Percentiles rank a stretch among this genome's conserved stretches.
Evolutionary conservation across 495 filamentous ascomycete genomes (phyloP).

Genomic region (Penicillium argentinense): DNA sequence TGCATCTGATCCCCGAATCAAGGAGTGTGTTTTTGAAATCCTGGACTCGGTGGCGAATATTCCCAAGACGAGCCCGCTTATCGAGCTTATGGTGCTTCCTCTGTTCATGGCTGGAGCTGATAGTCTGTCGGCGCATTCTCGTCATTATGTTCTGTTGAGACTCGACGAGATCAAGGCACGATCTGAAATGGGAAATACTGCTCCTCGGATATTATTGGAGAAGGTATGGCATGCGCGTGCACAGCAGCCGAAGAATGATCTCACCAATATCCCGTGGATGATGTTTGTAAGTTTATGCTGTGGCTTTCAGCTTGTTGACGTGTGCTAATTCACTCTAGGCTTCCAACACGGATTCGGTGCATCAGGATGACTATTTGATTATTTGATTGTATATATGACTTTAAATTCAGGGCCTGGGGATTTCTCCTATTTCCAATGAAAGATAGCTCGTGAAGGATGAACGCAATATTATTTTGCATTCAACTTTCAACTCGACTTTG

Average conservation of each 20-base stretch:
- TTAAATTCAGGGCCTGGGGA: no score
- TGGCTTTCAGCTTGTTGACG: neutral
- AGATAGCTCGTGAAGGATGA: no score
- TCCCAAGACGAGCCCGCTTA: conserved; percentile 22
- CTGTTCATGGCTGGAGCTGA: conserved; percentile 41
- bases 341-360: conserved; percentile 8
- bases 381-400: no score
- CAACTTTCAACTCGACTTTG: no score
- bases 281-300: conserved; percentile 31
- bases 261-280: conserved; percentile 36
- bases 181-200: conserved; percentile 32
- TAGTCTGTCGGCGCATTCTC: conserved; percentile 30
- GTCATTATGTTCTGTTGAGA: conserved; percentile 34
- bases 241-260: conserved; percentile 22
- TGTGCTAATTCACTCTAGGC: conserved; percentile 16
- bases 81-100: conserved; percentile 35
- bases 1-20: conserved; percentile 25
- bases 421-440: no score
- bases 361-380: conserved; percentile 29
- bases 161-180: conserved; percentile 29
- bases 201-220: conserved; percentile 25
- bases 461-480: no score
- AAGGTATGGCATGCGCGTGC: conserved; percentile 37
- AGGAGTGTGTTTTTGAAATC: conserved; percentile 30
- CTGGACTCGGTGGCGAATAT: conserved; percentile 35